Evolutionary conservation across 2,329 filamentous ascomycete genomes (phyloP), one percentile per base, ranked within the genome.

Genomic region (Pseudocercospora eumusae): DNA sequence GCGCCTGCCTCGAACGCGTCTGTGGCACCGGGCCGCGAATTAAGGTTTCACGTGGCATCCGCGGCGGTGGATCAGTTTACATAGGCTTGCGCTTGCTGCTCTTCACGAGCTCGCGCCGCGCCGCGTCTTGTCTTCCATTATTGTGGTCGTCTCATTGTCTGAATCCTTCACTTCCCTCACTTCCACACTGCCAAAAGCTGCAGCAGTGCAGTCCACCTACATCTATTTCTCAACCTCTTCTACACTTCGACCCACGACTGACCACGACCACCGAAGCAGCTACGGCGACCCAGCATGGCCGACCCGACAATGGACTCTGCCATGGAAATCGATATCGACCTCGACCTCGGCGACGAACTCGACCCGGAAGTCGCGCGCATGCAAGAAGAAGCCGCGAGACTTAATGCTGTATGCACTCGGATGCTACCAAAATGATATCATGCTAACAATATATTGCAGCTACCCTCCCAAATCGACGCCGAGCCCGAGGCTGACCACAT

Each of bases 261-360:
- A 31, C 49, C 21, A 53, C 15, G n/a, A 60, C 13, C 36, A 45
- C 15, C 36, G 53, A 40, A 54, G 57, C 57, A 50, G 15, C 58
- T 28, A 40, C 18, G 36, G 18, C 40, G 21, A 31, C 23, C 31
- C 23, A 25, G n/a, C 27, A 58, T 52, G 44, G 58, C 61, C 27
- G 44, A 57, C 59, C 31, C 56, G 36, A 60, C 49, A 4, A 66
- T 65, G 61, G 59, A 61, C 52, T 50, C 55, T n/a, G 64, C 61
- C 27, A 63, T 63, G 61, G 57, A 58, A 42, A 55, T 62, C 33
- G 63, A 64, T 60, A 69, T 71, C 63, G 73, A 75, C 54, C 65
- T 71, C 66, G 73, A 75, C 61, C 67, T 75, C 53, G 72, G 74
- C 44, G 66, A 71, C 60, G 69, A 70, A 60, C 67, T 72, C 56